Evolutionary conservation across 345 rosid genomes (phyloP).

Genomic region (Salix dunnii): DNA sequence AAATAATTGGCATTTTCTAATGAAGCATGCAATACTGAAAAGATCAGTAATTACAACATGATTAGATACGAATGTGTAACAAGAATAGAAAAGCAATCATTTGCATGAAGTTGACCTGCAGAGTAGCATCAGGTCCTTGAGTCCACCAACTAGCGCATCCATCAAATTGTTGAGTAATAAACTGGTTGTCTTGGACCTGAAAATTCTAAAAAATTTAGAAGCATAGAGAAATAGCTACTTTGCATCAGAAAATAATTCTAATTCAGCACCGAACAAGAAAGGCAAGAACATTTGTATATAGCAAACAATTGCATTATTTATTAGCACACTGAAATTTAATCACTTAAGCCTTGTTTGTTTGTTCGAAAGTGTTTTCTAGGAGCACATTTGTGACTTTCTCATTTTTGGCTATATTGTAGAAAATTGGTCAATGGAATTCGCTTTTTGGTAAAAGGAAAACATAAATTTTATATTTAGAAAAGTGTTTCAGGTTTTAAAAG

Average conservation of each 20-base stretch:
- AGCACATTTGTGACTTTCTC: no score
- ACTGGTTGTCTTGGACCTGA: slow-evolving; percentile 42
- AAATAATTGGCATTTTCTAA: not conserved
- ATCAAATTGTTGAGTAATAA: slow-evolving; percentile 76
- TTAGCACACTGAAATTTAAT: no score
- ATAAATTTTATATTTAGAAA: no score
- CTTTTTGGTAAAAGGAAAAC: no score
- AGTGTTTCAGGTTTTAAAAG: no score
- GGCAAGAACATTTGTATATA: not conserved
- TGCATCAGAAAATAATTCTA: not conserved
- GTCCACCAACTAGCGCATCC: slow-evolving; percentile 99
- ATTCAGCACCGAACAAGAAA: not conserved
- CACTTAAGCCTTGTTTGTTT: no score
- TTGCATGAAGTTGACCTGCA: slow-evolving; percentile 64
- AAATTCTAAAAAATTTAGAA: not conserved
- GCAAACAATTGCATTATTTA: not conserved
- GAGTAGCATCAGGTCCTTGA: slow-evolving; percentile 85
- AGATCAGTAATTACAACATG: not conserved
- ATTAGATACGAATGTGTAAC: not conserved
- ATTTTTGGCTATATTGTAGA: no score
- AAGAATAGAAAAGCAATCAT: not conserved
- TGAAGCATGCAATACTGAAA: not conserved
- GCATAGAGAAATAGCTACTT: not conserved
- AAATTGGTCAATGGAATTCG: no score
- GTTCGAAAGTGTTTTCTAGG: no score